Percentiles rank a stretch among this genome's conserved stretches.
Evolutionary conservation across 768 basidiomycete genomes (phyloP).

Genomic region (Pholiota molesta): DNA sequence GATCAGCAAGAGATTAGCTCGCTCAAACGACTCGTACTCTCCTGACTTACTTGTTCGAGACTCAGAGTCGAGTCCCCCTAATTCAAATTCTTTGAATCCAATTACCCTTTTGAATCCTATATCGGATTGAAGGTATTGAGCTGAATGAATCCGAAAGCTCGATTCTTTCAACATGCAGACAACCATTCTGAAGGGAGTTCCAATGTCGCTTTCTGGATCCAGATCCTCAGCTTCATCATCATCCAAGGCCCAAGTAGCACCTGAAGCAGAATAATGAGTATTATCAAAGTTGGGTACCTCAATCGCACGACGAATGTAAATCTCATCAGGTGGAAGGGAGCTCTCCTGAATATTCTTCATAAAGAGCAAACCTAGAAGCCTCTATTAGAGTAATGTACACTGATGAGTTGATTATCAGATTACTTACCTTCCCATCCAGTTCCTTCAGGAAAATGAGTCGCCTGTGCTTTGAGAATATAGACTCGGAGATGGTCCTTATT

Average conservation of each 20-base stretch:
- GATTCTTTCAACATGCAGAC: slow-evolving; percentile 28
- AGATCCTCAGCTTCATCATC: too few relatives aligned
- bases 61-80: slow-evolving; percentile 7
- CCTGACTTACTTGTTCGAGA: slow-evolving; percentile 11
- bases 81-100: slow-evolving; percentile 31
- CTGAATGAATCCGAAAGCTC: slow-evolving; percentile 19
- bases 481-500: slow-evolving; percentile 11
- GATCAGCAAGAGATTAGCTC: neutral
- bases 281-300: neutral
- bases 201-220: neutral
- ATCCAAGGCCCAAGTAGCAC: too few relatives aligned
- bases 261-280: too few relatives aligned
- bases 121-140: slow-evolving; percentile 30
- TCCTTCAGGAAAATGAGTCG: slow-evolving; percentile 4
- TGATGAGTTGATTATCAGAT: too few relatives aligned
- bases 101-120: slow-evolving; percentile 29
- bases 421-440: slow-evolving; percentile 21
- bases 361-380: slow-evolving; percentile 5
- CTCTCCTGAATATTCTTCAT: slow-evolving; percentile 11
- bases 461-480: slow-evolving; percentile 4
- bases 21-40: too few relatives aligned
- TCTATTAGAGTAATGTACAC: too few relatives aligned
- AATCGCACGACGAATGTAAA: slow-evolving; percentile 3
- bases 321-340: neutral
- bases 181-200: slow-evolving; percentile 18